Conservation (phyloP, 345 rosid species). For the Linum trigynum region DNA sequence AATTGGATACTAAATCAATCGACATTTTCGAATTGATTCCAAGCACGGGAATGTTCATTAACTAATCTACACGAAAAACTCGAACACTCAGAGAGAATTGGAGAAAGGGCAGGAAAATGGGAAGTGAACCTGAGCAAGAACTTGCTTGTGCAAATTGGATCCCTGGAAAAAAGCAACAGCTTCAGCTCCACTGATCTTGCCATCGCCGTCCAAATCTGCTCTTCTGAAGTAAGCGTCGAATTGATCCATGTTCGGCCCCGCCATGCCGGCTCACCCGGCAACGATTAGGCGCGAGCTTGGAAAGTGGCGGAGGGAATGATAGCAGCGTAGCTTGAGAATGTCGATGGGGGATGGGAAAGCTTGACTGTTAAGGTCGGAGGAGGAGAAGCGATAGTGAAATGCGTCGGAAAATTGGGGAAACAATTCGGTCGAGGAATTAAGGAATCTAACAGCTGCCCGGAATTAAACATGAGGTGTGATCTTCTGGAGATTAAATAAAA, state of each 20-base stretch:
- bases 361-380: background rate
- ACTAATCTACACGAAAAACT: background rate
- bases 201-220: slow-evolving; percentile 98
- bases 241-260: slow-evolving; percentile 43
- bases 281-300: background rate
- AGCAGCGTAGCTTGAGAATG: background rate
- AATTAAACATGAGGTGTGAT: too few species aligned
- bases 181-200: slow-evolving; percentile 84
- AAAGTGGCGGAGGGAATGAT: background rate
- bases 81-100: background rate
- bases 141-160: slow-evolving; percentile 72
- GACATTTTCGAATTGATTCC: background rate
- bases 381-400: background rate
- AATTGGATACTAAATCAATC: background rate
- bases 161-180: slow-evolving; percentile 90
- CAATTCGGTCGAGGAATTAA: too few species aligned
- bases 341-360: too few species aligned
- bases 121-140: slow-evolving; percentile 71
- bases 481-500: too few species aligned
- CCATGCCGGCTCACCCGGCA: slow-evolving; percentile 4
- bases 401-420: background rate
- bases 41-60: background rate
- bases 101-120: background rate
- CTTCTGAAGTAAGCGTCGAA: slow-evolving; percentile 73
- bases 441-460: too few species aligned